Base-by-base conservation (phyloP, 78 protist genomes). In the Dictyostelium firmibasis region DNA sequence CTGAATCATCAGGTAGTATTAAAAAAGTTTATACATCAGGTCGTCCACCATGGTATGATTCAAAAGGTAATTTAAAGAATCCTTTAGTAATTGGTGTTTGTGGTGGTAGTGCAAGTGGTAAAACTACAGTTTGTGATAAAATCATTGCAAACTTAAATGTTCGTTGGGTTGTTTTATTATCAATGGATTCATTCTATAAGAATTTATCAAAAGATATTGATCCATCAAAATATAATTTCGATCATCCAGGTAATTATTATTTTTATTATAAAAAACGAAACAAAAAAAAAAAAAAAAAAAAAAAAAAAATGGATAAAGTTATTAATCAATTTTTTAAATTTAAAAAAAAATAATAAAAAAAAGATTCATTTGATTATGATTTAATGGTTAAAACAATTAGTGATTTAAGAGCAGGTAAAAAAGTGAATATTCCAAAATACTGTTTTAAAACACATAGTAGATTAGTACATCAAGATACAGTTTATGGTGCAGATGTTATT, bases 21-120 rank as follows among this genome's bases (percentile, higher is more conserved):
- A 91, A 91, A 31, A 91, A 77, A 29, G 76, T 83, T 16, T 88
- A 88, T 43, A 79, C 93, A 64, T 64, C 83, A 1, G 97, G 97
- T 53, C 77, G 97, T 74, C 97, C 86, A 47, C 97, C 97, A 9
- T 94, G 97, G 97, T 94, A 94, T 53, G 97, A 94, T 44, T 31
- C 60, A 35, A 43, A 62, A 11, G 97, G 97, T 70, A 77, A 83
- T 29, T 83, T 83, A 79, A 86, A 72, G 31, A 43, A 82, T 35
- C 98, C 98, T 38, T 72, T 96, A 53, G 82, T 96, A 5, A 93
- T 96, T 69, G 98, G 96, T 31, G 95, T 96, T 31, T 62, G 94
- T 57, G 98, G 98, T 60, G 98, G 96, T 44, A 85, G 92, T 77
- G 98, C 97, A 0, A 83, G 94, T 23, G 98, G 98, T 5, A 97